These are phyloP conservation scores for Hirschfeldia incana DNA, from an alignment of 345 rosid species.

Conservation along the genomic window DNA sequence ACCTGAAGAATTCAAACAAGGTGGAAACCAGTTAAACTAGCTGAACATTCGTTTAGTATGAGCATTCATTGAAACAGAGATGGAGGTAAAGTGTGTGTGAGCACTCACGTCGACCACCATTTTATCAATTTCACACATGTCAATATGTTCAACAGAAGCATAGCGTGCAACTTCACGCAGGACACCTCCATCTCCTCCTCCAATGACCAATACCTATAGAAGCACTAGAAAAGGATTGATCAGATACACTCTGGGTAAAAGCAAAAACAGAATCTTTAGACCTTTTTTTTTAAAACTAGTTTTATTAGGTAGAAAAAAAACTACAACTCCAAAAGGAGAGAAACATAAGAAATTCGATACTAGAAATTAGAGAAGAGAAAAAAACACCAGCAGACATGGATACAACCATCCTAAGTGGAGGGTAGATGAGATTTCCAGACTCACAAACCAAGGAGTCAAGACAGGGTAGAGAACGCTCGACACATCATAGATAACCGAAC, in stretches of 20 bases:
- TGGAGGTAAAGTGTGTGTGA: neutral
- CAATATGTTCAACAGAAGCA: constrained; percentile 79
- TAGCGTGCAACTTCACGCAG: constrained; percentile 87
- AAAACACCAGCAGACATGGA: too few species aligned
- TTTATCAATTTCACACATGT: constrained; percentile 92
- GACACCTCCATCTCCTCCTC: constrained; percentile 99
- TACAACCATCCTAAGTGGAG: neutral
- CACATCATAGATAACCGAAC: too few species aligned
- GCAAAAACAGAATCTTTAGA: too few species aligned
- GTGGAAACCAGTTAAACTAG: neutral
- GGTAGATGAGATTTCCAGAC: neutral
- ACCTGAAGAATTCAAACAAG: constrained; percentile 49
- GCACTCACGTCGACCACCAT: constrained; percentile 95
- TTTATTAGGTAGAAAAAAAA: too few species aligned
- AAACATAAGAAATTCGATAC: too few species aligned
- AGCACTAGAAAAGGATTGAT: neutral
- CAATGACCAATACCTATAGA: constrained; percentile 83
- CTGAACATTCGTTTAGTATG: neutral
- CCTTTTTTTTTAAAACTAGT: too few species aligned
- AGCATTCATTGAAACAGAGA: neutral
- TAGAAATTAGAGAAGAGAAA: too few species aligned
- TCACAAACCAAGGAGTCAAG: neutral
- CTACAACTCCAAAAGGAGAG: too few species aligned
- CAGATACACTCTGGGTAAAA: too few species aligned
- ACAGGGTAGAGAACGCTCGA: neutral